Conservation (phyloP, 805 yeast genomes). For the Candida xiaguanensis region DNA sequence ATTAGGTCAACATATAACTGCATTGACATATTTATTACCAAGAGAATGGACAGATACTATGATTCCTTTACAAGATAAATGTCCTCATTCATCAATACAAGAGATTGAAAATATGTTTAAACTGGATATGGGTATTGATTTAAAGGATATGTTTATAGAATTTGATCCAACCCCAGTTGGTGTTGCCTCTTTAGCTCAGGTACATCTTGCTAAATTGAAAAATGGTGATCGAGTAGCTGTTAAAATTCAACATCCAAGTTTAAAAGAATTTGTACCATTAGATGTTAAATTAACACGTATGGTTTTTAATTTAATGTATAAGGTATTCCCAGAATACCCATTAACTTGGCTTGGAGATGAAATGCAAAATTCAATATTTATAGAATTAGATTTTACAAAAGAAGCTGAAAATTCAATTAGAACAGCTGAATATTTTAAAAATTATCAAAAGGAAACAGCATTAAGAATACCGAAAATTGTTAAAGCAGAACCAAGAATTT, state of each 20-base stretch:
- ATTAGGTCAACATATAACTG: constrained; percentile 90
- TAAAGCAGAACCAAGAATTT: constrained; percentile 62
- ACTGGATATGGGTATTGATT: constrained; percentile 56
- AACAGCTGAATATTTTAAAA: constrained; percentile 66
- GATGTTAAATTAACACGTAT: constrained; percentile 76
- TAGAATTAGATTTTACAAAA: constrained; percentile 83
- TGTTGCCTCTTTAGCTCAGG: constrained; percentile 95
- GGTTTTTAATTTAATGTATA: constrained; percentile 70
- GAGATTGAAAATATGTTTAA: constrained; percentile 66
- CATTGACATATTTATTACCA: constrained; percentile 88
- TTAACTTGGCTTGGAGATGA: constrained; percentile 95
- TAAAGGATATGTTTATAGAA: constrained; percentile 62
- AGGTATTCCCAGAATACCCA: constrained; percentile 90
- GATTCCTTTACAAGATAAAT: constrained; percentile 86
- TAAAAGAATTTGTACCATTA: constrained; percentile 83
- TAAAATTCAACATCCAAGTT: constrained; percentile 88
- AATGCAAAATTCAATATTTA: constrained; percentile 76
- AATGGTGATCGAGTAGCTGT: constrained; percentile 80
- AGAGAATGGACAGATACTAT: constrained; percentile 93
- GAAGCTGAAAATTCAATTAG: constrained; percentile 79
- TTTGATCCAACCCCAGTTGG: constrained; percentile 82
- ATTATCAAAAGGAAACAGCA: constrained; percentile 61
- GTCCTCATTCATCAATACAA: constrained; percentile 75
- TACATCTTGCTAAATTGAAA: constrained; percentile 69
- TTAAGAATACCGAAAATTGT: constrained; percentile 72